Evolutionary conservation across 139 green algal genomes (phyloP), one percentile per base, ranked within the genome.

Genomic region (Chlorella sp.): DNA sequence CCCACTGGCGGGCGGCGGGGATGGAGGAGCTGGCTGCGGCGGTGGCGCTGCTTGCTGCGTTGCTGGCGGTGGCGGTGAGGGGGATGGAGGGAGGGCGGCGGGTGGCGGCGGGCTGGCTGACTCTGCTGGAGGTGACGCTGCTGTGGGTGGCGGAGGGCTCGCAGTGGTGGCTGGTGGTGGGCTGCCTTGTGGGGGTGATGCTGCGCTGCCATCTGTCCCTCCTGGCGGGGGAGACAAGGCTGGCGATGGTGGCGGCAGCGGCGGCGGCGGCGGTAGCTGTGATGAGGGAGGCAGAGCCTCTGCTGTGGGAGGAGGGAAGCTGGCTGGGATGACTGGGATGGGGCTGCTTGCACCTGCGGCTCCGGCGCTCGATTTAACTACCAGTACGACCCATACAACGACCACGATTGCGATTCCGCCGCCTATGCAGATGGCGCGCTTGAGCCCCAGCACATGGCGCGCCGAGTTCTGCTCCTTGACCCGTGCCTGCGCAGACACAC

Each of bases 401-500:
- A 88, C 35, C 22, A 88, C 79, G 17, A 85, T 33, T 5, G 67
- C 63, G 0, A 88, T 49, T 6, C 83, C 83, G 4, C 83, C 83
- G 23, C 83, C 83, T 30, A 88, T 79, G 66, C 83, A 84, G n/a
- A 85, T 70, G 3, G 68, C 73, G 2, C 77, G 77, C 72, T 84
- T 83, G 2, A 85, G 55, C 23, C 75, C 74, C 24, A 83, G 72
- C 2, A 84, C 35, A 62, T 82, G 81, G 61, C 82, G 84, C n/a
- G 77, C 64, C 6, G 74, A 69, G 31, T 82, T 61, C 4, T 82
- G 71, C 32, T 88, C 83, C 36, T 85, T 85, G 0, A 88, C 77
- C 0, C 79, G 71, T 14, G 79, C 79, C 83, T 84, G 82, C 2
- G 1, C 69, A 74, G 1, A 27, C 31, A 31, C 4, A 30, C 4